A percentile compares a stretch with the other conserved stretches of the same genome.
phyloP scores from a whole-genome alignment of 345 rosid genomes.

The Salix caprea region DNA sequence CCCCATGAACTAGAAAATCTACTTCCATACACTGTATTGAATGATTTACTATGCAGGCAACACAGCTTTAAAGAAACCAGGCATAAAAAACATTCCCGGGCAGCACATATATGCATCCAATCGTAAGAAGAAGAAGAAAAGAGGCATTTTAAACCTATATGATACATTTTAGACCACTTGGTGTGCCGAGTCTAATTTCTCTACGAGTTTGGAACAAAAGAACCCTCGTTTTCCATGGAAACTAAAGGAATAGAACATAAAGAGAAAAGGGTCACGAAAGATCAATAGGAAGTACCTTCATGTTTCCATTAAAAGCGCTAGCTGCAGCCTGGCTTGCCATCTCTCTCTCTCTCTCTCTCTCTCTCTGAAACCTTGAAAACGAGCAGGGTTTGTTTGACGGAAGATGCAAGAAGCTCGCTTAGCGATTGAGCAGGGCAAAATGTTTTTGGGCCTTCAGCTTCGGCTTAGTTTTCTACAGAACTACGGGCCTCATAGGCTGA shows the following conservation, averaged over 20 bases:
- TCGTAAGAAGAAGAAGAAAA: not conserved
- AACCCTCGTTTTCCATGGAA: not conserved
- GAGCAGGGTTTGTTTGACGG: slow-evolving; percentile 1
- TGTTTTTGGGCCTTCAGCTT: not conserved
- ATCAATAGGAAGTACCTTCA: slow-evolving; percentile 33
- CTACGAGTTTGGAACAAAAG: no score
- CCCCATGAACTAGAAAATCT: not conserved
- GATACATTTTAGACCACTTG: slow-evolving; percentile 27
- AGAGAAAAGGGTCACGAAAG: not conserved
- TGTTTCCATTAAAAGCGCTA: slow-evolving; percentile 43
- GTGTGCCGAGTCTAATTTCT: not conserved
- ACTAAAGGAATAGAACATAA: not conserved
- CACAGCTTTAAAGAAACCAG: not conserved
- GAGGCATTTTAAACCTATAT: not conserved
- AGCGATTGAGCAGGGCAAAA: not conserved
- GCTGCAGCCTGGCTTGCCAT: slow-evolving; percentile 57
- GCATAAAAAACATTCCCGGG: not conserved
- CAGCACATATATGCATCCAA: not conserved
- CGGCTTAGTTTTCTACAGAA: no score
- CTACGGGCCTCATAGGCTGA: not conserved
- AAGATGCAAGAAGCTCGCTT: not conserved
- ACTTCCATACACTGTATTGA: not conserved
- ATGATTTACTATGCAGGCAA: not conserved
- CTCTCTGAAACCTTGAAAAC: not conserved
- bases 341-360: not conserved